phyloP scores from a whole-genome alignment of 2,329 filamentous ascomycete genomes.

The Cordyceps cateniannulata region DNA sequence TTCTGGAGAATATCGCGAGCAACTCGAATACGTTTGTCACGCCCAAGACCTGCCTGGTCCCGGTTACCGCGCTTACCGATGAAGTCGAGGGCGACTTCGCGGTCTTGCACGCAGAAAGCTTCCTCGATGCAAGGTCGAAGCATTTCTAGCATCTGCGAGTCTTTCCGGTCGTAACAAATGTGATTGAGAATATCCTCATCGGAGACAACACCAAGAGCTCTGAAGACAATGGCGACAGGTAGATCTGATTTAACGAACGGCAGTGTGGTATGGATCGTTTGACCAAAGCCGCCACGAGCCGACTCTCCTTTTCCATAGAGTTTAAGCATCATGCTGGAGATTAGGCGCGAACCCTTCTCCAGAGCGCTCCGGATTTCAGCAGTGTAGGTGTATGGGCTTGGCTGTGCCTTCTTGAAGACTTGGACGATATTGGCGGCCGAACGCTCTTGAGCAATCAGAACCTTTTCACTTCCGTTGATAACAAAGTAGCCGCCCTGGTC shows the following conservation, averaged over 20 bases:
- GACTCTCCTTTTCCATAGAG: slow-evolving; percentile 79
- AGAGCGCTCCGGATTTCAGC: slow-evolving; percentile 95
- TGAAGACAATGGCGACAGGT: slow-evolving; percentile 91
- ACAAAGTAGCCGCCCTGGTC: slow-evolving; percentile 98
- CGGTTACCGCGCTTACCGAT: slow-evolving; percentile 85
- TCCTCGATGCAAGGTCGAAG: slow-evolving; percentile 96
- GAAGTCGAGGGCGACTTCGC: slow-evolving; percentile 88
- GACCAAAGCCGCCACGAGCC: slow-evolving; percentile 69
- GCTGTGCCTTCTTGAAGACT: slow-evolving; percentile 94
- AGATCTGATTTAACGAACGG: slow-evolving; percentile 93
- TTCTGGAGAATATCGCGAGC: slow-evolving; percentile 94
- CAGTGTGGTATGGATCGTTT: slow-evolving; percentile 82
- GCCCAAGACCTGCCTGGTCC: slow-evolving; percentile 54
- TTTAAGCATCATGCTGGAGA: slow-evolving; percentile 89
- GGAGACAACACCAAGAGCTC: slow-evolving; percentile 89
- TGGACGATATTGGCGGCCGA: slow-evolving; percentile 98
- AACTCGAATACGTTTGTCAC: slow-evolving; percentile 84
- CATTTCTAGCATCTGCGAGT: slow-evolving; percentile 97
- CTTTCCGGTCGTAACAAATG: slow-evolving; percentile 91
- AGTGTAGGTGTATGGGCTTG: slow-evolving; percentile 86
- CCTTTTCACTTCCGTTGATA: slow-evolving; percentile 98
- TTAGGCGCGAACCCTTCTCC: slow-evolving; percentile 90
- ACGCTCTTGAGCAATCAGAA: slow-evolving; percentile 93
- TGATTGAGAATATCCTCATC: slow-evolving; percentile 98
- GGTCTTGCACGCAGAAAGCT: slow-evolving; percentile 91